A percentile compares a stretch with the other conserved stretches of the same genome.
Evolutionary conservation across 495 filamentous ascomycete genomes (phyloP).

Genomic region (Talaromyces proteolyticus): DNA sequence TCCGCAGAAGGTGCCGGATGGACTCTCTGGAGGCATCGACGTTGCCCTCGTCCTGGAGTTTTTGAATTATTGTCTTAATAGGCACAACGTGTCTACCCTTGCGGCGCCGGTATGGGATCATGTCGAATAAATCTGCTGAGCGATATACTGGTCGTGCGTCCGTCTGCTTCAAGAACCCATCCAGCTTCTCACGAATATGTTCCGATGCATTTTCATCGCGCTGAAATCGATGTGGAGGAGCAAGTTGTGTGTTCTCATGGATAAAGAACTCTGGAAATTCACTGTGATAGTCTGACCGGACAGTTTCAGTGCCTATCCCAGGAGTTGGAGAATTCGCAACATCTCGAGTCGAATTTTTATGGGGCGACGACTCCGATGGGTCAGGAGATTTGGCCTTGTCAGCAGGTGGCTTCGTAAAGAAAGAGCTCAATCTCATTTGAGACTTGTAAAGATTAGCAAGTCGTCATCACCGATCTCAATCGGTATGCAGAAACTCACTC

Average conservation of each 20-base stretch:
- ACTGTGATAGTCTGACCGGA: conserved; percentile 59
- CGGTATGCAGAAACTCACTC: conserved; percentile 35
- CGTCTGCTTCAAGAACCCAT: conserved; percentile 35
- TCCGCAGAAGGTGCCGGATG: conserved; percentile 42
- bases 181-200: conserved; percentile 40
- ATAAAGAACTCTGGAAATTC: conserved; percentile 75
- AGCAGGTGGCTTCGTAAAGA: conserved; percentile 46
- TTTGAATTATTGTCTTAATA: conserved; percentile 62
- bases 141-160: conserved; percentile 41
- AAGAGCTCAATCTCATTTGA: conserved; percentile 55
- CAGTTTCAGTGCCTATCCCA: conserved; percentile 15
- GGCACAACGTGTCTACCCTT: conserved; percentile 47
- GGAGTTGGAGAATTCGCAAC: conserved; percentile 7
- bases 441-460: conserved; percentile 31
- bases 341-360: conserved; percentile 12
- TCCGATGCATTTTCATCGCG: conserved; percentile 48
- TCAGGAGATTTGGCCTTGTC: conserved; percentile 15
- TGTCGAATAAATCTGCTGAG: conserved; percentile 50
- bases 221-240: conserved; percentile 45
- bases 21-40: conserved; percentile 28
- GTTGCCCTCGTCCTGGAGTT: conserved; percentile 41
- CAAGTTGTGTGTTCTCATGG: conserved; percentile 58
- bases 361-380: conserved; percentile 16
- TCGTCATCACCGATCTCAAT: background rate
- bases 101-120: conserved; percentile 44